Evolutionary conservation across 164 flowering plant species (phyloP).

Genomic region (Tinospora cordifolia): DNA sequence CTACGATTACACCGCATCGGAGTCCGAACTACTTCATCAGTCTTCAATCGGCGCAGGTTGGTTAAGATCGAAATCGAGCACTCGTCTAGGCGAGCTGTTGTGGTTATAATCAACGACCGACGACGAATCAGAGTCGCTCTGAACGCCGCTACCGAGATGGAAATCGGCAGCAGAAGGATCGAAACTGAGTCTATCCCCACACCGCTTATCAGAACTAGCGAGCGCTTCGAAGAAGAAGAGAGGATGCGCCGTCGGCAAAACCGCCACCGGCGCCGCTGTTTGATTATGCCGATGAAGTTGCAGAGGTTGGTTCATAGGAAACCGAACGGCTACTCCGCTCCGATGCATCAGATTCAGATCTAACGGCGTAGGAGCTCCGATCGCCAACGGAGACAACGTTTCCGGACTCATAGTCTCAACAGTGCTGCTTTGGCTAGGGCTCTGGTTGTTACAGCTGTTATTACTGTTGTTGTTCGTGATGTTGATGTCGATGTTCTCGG

Average conservation of each 20-base stretch:
- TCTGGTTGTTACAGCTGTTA: constrained; percentile 15
- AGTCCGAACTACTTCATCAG: constrained; percentile 22
- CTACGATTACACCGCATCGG: not conserved
- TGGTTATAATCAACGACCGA: constrained; percentile 29
- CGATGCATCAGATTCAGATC: constrained; percentile 30
- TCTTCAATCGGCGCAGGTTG: constrained; percentile 37
- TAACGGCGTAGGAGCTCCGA: constrained; percentile 15
- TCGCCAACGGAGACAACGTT: constrained; percentile 8
- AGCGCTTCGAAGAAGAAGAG: constrained; percentile 35
- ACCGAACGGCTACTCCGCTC: constrained; percentile 11
- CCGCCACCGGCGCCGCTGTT: not conserved
- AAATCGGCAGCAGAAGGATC: constrained; percentile 4
- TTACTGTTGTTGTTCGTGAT: constrained; percentile 8
- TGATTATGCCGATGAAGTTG: constrained; percentile 7
- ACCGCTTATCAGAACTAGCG: constrained; percentile 13
- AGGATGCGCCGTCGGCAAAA: constrained; percentile 22
- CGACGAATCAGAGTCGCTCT: constrained; percentile 57
- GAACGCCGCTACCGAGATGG: constrained; percentile 21
- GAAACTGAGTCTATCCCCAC: not conserved
- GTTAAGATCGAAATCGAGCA: constrained; percentile 46
- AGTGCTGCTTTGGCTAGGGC: constrained; percentile 73
- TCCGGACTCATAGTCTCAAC: constrained; percentile 48
- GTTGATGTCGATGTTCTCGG: not conserved
- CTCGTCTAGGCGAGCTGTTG: constrained; percentile 21
- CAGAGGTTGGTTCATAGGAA: constrained; percentile 16